Conservation (phyloP, 306 rosid species). For the Trifolium pratense region DNA sequence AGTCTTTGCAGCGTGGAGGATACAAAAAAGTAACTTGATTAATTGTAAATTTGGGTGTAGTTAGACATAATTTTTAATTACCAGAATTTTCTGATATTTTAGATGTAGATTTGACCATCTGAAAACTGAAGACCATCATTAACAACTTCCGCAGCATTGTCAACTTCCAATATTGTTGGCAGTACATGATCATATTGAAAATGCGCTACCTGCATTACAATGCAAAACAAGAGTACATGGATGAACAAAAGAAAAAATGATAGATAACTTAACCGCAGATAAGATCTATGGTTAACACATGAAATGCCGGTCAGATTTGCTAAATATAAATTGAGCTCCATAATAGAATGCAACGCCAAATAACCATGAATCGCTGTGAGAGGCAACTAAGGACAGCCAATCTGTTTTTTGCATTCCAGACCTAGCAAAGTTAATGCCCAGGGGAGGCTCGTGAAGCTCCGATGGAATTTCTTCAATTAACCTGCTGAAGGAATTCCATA, state of each 20-base stretch:
- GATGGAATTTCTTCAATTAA: constrained; percentile 85
- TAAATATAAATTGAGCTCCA: constrained; percentile 88
- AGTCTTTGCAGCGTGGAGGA: too few species aligned
- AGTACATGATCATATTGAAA: too few species aligned
- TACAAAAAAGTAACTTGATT: too few species aligned
- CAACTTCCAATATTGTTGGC: too few species aligned
- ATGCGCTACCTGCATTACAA: too few species aligned
- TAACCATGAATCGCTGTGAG: constrained; percentile 93
- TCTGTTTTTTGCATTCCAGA: constrained; percentile 92
- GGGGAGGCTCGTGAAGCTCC: constrained; percentile 90
- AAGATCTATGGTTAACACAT: constrained; percentile 3
- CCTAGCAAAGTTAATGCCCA: constrained; percentile 93
- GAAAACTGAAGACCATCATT: too few species aligned
- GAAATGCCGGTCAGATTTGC: constrained; percentile 72
- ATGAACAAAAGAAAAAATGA: constrained; percentile 34
- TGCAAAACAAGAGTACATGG: constrained; percentile 9
- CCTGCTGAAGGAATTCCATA: constrained; percentile 97
- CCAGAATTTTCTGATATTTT: too few species aligned
- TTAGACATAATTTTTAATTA: neutral
- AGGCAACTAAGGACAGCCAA: constrained; percentile 90
- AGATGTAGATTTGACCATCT: too few species aligned
- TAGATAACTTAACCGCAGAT: constrained; percentile 19
- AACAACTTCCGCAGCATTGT: too few species aligned
- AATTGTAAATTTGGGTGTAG: too few species aligned
- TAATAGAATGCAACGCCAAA: constrained; percentile 85